Evolutionary conservation across 495 filamentous ascomycete genomes (phyloP), one percentile per base, ranked within the genome.

Genomic region (Penicillium odoratum): DNA sequence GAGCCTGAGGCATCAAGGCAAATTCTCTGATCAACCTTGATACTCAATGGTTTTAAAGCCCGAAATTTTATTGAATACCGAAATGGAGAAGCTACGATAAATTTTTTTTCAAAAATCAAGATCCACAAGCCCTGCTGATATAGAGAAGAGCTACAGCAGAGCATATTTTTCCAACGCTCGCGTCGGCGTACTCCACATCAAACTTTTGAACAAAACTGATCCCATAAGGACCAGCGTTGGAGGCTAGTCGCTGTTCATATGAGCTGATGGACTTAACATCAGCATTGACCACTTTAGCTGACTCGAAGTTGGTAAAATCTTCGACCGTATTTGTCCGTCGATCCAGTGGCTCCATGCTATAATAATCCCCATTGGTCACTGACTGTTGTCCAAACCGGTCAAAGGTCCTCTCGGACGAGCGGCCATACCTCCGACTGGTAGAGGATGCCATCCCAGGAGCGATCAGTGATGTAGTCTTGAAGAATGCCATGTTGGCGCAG

Each of bases 401-500:
- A 13, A 36, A 36, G 13, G 33, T 36, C 33, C 33, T 8, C 13
- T 36, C 33, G 6, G 53, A 55, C 9, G 53, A 55, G 31, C 21
- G 28, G 1, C 53, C 53, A 16, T 56, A 56, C n/a, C 49, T 49
- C 1, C 53, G 30, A 21, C 30, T 31, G 13, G 18, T 28, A 5
- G 55, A 47, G 4, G 59, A 58, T 10, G 21, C 55, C 15, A 62
- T 13, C 16, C 50, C 26, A 6, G 61, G 61, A 9, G 52, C 33
- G 21, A 59, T 42, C n/a, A 0, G 56, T 30, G 16, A 63, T 40
- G 56, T 49, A 5, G 48, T 55, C 28, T 52, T 51, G 6, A 63
- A 30, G 18, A 63, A 30, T 10, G 51, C 25, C 51, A 53, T 53
- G 40, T 51, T 55, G 44, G 57, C 57, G 46, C 52, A 55, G 6